Evolutionary conservation across 2,329 filamentous ascomycete genomes (phyloP).

Genomic region (Pseudophaeomoniella oleicola): DNA sequence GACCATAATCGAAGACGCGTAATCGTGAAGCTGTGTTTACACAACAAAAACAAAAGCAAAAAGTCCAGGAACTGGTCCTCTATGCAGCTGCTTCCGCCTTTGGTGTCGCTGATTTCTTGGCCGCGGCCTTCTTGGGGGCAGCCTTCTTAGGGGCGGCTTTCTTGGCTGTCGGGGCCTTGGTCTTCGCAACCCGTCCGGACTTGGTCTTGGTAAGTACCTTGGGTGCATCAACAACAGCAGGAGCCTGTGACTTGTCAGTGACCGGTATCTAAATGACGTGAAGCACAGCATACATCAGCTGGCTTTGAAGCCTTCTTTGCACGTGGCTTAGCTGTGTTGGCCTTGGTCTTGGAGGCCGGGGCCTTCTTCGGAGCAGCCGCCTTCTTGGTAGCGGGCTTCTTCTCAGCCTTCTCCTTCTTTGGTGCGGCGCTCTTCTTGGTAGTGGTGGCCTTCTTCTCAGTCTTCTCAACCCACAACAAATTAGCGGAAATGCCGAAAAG

Average conservation of each 20-base stretch:
- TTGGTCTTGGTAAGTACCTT: constrained; percentile 68
- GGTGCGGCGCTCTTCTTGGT: constrained; percentile 1
- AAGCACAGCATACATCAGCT: constrained; percentile 18
- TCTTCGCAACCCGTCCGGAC: constrained; percentile 71
- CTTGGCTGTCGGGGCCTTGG: constrained; percentile 30
- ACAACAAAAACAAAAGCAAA: constrained; percentile 1
- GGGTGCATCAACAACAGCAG: constrained; percentile 54
- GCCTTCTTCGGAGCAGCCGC: constrained; percentile 33
- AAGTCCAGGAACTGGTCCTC: constrained; percentile 2
- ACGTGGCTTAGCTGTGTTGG: constrained; percentile 38
- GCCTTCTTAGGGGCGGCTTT: constrained; percentile 29
- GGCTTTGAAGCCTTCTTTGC: constrained; percentile 31
- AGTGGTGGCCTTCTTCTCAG: constrained; percentile 11
- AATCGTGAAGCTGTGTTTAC: neutral
- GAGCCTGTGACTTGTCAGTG: constrained; percentile 41
- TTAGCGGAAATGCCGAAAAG: too few species aligned
- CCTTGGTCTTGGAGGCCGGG: constrained; percentile 36
- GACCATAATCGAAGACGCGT: neutral
- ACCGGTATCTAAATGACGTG: neutral
- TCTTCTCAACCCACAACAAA: constrained; percentile 9
- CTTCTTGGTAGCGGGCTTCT: constrained; percentile 19
- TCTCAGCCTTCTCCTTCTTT: constrained; percentile 13
- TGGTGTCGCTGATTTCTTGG: constrained; percentile 28
- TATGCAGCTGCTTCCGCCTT: constrained; percentile 22
- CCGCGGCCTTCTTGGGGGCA: constrained; percentile 26